phyloP scores from a whole-genome alignment of 331 rosid species.

The Quercus phellos region DNA sequence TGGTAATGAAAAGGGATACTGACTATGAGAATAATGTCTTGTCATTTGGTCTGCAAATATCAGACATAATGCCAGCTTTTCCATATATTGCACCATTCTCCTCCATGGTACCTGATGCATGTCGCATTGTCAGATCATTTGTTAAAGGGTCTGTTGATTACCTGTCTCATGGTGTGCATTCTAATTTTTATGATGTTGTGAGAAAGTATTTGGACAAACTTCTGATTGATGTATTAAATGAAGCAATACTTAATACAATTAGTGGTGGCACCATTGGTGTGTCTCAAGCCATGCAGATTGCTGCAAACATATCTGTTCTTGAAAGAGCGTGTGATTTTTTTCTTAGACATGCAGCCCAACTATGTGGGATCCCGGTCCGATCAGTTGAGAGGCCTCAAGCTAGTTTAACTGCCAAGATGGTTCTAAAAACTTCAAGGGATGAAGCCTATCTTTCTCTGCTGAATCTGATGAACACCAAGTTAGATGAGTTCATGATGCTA shows the following conservation, averaged over 20 bases:
- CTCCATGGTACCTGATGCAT: conserved; percentile 74
- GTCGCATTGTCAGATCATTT: conserved; percentile 75
- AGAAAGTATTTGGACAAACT: conserved; percentile 67
- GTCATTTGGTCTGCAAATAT: conserved; percentile 62
- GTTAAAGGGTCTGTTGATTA: conserved; percentile 84
- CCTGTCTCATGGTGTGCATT: conserved; percentile 54
- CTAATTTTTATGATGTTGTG: conserved; percentile 51
- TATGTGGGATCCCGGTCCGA: conserved; percentile 44
- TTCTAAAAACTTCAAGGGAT: conserved; percentile 69
- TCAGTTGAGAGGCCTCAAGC: conserved; percentile 61
- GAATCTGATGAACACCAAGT: conserved; percentile 54
- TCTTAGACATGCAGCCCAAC: conserved; percentile 65
- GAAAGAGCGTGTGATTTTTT: conserved; percentile 92
- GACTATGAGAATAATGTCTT: conserved; percentile 73
- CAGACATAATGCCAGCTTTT: conserved; percentile 86
- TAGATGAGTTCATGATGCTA: conserved; percentile 72
- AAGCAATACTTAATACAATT: conserved; percentile 51
- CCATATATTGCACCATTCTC: conserved; percentile 86
- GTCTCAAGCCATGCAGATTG: conserved; percentile 92
- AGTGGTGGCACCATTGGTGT: conserved; percentile 47
- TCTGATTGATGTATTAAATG: conserved; percentile 66
- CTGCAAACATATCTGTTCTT: conserved; percentile 76
- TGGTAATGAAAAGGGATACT: conserved; percentile 70
- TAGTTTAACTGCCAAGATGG: conserved; percentile 64
- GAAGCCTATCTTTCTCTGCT: conserved; percentile 62